Conservation (phyloP, 2,329 filamentous ascomycete species). For the Hirsutella minnesotensis region DNA sequence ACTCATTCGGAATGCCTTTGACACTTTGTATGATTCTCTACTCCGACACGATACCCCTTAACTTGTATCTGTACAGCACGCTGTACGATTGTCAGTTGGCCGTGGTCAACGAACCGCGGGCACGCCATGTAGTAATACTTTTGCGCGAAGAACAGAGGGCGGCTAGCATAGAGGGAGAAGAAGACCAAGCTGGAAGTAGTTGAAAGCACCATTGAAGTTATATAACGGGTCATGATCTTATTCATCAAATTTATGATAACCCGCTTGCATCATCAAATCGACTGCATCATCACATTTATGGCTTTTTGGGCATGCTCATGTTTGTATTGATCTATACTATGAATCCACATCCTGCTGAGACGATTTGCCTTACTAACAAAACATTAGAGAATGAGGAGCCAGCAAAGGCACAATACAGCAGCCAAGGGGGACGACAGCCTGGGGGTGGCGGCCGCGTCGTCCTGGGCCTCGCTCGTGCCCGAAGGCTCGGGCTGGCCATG, state of each 20-base stretch:
- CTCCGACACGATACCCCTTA: constrained; percentile 2
- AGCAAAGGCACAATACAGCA: constrained; percentile 6
- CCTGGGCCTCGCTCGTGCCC: constrained; percentile 4
- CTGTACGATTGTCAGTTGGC: neutral
- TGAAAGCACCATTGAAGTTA: too few species aligned
- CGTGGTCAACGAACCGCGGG: neutral
- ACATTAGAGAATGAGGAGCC: constrained; percentile 5
- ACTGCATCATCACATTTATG: too few species aligned
- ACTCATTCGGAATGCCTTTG: neutral
- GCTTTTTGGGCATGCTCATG: too few species aligned
- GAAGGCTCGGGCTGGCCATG: neutral
- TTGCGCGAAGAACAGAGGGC: neutral
- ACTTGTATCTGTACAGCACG: neutral
- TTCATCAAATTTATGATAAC: too few species aligned
- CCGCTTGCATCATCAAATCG: too few species aligned
- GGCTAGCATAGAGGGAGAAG: neutral
- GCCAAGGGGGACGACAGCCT: constrained; percentile 6
- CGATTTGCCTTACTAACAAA: neutral
- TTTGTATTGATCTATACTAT: too few species aligned
- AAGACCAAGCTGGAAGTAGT: too few species aligned
- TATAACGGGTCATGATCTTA: too few species aligned
- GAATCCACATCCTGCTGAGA: too few species aligned
- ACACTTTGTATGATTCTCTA: neutral
- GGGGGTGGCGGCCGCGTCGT: constrained; percentile 1
- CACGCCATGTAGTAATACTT: neutral